Percentiles rank a stretch among this genome's conserved stretches.
phyloP scores from a whole-genome alignment of 176 grass and related monocot species.

The Musa troglodytarum region DNA sequence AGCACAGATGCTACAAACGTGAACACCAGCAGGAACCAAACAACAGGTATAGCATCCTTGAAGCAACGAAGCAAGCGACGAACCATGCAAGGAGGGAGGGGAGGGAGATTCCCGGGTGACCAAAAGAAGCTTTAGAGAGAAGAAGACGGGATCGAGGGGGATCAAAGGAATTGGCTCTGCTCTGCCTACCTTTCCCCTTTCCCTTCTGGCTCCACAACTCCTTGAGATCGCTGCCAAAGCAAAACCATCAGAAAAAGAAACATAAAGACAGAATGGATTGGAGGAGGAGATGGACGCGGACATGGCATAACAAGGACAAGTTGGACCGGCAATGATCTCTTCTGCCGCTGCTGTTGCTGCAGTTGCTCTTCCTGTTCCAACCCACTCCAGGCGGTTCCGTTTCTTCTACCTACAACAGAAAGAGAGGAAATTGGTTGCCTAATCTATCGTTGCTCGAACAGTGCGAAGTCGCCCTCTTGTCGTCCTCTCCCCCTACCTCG shows the following conservation, averaged over 20 bases:
- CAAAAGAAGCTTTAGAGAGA: no score
- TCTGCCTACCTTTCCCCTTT: neutral
- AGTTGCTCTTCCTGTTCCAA: neutral
- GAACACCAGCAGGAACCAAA: no score
- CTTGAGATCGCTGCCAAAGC: constrained; percentile 2
- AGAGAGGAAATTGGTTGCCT: no score
- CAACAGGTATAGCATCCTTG: neutral
- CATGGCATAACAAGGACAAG: neutral
- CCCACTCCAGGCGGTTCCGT: no score
- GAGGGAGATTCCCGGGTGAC: neutral
- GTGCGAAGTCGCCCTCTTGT: no score
- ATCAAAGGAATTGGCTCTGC: neutral
- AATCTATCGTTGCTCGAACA: no score
- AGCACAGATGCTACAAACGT: no score
- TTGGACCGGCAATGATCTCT: neutral
- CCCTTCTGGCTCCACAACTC: neutral
- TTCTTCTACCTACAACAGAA: no score
- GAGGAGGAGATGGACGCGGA: neutral
- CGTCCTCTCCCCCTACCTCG: no score
- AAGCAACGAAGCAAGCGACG: neutral
- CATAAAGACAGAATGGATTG: neutral
- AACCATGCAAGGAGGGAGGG: neutral
- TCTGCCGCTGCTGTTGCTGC: neutral
- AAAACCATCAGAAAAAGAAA: neutral
- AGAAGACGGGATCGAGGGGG: no score